Evolutionary conservation across 108 stramenopile species (phyloP), one percentile per base, ranked within the genome.

Genomic region (Nitzschia sp.): DNA sequence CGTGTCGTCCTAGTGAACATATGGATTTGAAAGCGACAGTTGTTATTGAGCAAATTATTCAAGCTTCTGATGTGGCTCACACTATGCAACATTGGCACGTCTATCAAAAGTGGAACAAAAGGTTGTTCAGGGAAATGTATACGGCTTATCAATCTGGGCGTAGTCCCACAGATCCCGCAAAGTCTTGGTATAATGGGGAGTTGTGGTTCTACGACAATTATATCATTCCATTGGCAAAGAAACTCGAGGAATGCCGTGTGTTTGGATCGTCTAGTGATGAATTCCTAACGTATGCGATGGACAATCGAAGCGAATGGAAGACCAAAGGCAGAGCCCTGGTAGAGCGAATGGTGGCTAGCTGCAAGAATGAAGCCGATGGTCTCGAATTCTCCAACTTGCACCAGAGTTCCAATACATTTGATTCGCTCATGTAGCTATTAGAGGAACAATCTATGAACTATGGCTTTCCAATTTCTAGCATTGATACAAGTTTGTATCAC

Each of bases 21-120:
- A 10, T 58, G 11, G 67, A 63, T 69, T 55, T 73, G 17, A 76
- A 72, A 50, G 79, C 74, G 7, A 72, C 79, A 15, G 44, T 71
- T 11, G 77, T 80, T 0, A 69, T 83, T 50, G 83, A 83, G 26
- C 75, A 77, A 9, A 75, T 83, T 57, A 79, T 83, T 67, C 75
- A 79, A 56, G 80, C 68, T 12, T 63, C 79, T 37, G 83, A 83
- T 59, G 75, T 80, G 25, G 79, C 77, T 6, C 82, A 83, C 57
- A 83, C 82, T 0, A 83, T 83, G 82, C 82, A 83, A 57, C 68
- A 76, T 70, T 83, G 78, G 53, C 68, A 58, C 39, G 57, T 80
- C 25, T 83, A 79, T 62, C 69, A 69, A 58, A 80, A 80, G 53
- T 83, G 82, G 82, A 83, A 83, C 41, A 11, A 60, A 22, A 71